A percentile compares a stretch with the other conserved stretches of the same genome.
phyloP scores from a whole-genome alignment of 2,329 filamentous ascomycete genomes.

The Colletotrichum simmondsii region DNA sequence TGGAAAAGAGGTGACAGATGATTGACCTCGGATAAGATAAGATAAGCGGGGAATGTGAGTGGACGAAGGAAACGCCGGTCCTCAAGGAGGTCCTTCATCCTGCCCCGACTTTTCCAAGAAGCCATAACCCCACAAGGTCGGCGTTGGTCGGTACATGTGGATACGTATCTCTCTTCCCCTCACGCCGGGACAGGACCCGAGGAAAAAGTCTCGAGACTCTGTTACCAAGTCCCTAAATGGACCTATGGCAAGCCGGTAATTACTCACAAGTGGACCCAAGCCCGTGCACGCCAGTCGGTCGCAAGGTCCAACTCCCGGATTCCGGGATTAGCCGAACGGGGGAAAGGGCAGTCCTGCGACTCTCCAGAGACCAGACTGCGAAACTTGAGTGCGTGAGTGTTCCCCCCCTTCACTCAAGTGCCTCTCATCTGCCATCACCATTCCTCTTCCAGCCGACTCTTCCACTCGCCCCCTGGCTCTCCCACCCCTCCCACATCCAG shows the following conservation, averaged over 20 bases:
- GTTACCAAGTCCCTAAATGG: not conserved
- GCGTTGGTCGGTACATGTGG: conserved; percentile 1
- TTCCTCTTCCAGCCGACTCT: conserved; percentile 15
- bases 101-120: not conserved
- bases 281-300: not conserved
- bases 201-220: not conserved
- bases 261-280: conserved; percentile 21
- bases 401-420: not conserved
- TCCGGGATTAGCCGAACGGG: conserved; percentile 30
- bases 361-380: not conserved
- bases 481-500: conserved; percentile 21
- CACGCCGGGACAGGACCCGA: not conserved
- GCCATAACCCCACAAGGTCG: conserved; percentile 1
- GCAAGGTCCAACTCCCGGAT: not conserved
- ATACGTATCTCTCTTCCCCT: not conserved
- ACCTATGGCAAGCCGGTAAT: conserved; percentile 16
- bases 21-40: conserved; percentile 22
- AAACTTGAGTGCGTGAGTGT: not conserved
- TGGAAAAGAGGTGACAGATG: not conserved
- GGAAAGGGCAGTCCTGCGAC: not conserved
- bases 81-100: not conserved
- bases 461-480: not conserved
- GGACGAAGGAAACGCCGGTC: conserved; percentile 12
- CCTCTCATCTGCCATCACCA: not conserved
- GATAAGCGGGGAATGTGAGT: not conserved